phyloP scores from a whole-genome alignment of 768 basidiomycete genomes.

The Boletus barrowsii region DNA sequence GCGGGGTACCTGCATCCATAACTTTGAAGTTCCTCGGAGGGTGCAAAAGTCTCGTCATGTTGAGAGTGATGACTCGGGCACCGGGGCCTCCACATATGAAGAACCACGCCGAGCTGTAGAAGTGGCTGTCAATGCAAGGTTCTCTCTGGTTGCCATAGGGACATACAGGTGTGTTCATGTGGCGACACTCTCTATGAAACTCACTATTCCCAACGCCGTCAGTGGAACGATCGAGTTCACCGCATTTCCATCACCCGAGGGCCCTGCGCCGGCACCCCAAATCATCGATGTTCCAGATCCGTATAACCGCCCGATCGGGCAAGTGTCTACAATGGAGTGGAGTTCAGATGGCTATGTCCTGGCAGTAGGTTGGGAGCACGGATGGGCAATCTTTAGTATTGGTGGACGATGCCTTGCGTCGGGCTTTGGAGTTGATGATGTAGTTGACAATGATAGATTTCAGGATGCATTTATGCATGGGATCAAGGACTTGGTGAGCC shows the following conservation, averaged over 20 bases:
- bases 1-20: conserved; percentile 79
- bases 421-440: conserved; percentile 66
- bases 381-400: conserved; percentile 90
- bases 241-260: conserved; percentile 63
- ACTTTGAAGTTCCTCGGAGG: conserved; percentile 72
- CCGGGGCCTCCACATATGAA: conserved; percentile 41
- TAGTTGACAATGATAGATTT: conserved; percentile 55
- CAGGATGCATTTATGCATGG: conserved; percentile 88
- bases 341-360: conserved; percentile 94
- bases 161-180: conserved; percentile 51
- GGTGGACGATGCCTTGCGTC: conserved; percentile 85
- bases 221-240: conserved; percentile 69
- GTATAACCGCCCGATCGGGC: conserved; percentile 55
- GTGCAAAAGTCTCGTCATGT: conserved; percentile 70
- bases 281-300: conserved; percentile 60
- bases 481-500: conserved; percentile 62
- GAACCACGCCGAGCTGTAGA: conserved; percentile 65
- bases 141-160: conserved; percentile 81
- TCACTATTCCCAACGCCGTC: not conserved
- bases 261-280: conserved; percentile 57
- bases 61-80: conserved; percentile 42
- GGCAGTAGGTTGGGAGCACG: conserved; percentile 86
- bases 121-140: conserved; percentile 72
- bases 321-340: conserved; percentile 77
- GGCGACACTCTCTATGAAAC: not conserved